Evolutionary conservation across 140 eudicot species (phyloP).

Genomic region (Senecio squalidus): DNA sequence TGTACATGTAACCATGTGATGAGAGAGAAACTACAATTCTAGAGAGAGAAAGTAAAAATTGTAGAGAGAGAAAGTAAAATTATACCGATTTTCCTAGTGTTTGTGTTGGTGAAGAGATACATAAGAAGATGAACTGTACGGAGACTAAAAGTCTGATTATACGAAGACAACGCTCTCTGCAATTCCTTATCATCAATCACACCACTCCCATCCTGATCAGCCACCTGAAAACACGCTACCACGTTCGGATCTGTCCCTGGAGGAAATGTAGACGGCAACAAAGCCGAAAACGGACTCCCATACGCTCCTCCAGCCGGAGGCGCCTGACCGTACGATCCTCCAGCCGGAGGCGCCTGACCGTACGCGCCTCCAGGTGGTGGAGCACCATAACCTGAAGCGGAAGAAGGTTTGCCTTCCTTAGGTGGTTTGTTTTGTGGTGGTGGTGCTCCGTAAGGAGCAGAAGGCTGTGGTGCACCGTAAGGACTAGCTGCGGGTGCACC

Average conservation of each 20-base stretch:
- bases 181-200: constrained; percentile 77
- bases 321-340: too few relatives aligned
- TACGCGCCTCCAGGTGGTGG: constrained; percentile 30
- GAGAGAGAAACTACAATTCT: too few relatives aligned
- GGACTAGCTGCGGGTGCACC: constrained; percentile 23
- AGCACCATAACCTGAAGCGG: constrained; percentile 32
- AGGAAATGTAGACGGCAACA: constrained; percentile 73
- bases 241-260: constrained; percentile 90
- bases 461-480: constrained; percentile 29
- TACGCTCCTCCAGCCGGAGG: constrained; percentile 32
- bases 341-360: neutral
- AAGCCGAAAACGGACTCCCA: constrained; percentile 65
- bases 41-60: neutral
- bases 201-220: constrained; percentile 82
- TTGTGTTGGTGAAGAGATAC: constrained; percentile 72
- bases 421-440: constrained; percentile 28
- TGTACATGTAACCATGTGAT: too few relatives aligned
- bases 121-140: constrained; percentile 88
- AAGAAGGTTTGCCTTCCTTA: constrained; percentile 24
- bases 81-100: constrained; percentile 58
- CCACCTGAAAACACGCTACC: constrained; percentile 62
- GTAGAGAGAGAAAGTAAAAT: neutral
- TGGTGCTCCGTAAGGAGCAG: constrained; percentile 31
- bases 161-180: constrained; percentile 59
- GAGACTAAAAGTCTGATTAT: constrained; percentile 59